Base-by-base conservation (phyloP, 768 basidiomycete genomes). In the Lactarius quietus region DNA sequence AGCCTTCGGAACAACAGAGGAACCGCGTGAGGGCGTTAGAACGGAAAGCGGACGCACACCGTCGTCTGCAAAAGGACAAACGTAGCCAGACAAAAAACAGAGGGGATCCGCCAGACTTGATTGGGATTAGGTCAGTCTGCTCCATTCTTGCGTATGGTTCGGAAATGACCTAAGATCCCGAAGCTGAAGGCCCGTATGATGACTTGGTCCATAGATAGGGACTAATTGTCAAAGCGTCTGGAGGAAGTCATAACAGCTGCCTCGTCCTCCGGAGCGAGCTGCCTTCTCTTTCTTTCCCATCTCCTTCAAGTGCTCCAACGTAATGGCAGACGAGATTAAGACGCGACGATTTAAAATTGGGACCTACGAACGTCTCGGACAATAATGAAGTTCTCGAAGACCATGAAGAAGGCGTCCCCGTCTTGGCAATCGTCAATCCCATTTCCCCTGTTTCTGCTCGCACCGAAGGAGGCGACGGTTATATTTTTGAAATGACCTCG, bases 1-100 rank as follows among this genome's bases (percentile, higher is more conserved):
- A 82, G 51, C 80, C 88, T 4, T 81, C 86, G 0, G 79, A 78
- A 66, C 82, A 79, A 59, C 85, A 86, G 70, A 80, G 80, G 72
- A 80, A 82, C 72, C 85, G 81, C 33, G 85, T 89, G 1, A 79
- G 76, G 39, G 71, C 63, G 4, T 69, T 84, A 1, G 73, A 81
- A 59, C 78, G 77, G 65, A 80, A 76, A 1, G 82, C 83, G 6
- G 81, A 84, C 64, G 79, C 74, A 2, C 78, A 79, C 41, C 76
- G 83, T 26, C 79, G 80, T 59, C 68, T 71, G 53, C 81, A 83
- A 29, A 90, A 90, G 74, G 78, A 78, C 55, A 75, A 81, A 65
- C 77, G 83, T 62, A 86, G 84, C 69, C 75, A 77, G 3, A 75
- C 83, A 23, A 88, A 87, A 66, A 74, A 75, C 66, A 65, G 31